These are phyloP conservation scores for Penicillium concentricum DNA, from an alignment of 2,329 filamentous ascomycete species.

Conservation along the genomic window DNA sequence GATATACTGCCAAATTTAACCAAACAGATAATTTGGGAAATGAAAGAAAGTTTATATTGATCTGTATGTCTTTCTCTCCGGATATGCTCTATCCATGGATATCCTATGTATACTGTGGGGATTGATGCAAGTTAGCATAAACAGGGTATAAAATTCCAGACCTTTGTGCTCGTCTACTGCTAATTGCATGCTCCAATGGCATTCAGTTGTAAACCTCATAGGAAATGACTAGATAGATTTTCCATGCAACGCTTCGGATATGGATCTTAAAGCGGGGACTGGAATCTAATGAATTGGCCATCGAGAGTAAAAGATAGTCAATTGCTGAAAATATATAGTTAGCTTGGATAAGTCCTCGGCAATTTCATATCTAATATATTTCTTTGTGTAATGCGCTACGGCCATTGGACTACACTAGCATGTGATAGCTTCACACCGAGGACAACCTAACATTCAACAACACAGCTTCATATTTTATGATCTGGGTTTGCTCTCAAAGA, in stretches of 20 bases:
- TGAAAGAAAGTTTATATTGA: background rate
- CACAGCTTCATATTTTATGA: background rate
- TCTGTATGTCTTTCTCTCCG: background rate
- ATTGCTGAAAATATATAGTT: background rate
- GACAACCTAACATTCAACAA: background rate
- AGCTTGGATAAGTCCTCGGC: background rate
- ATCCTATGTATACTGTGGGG: background rate
- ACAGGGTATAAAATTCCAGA: too few species aligned
- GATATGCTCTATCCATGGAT: background rate
- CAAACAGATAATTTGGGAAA: background rate
- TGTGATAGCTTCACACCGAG: constrained; percentile 3
- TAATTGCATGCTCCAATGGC: background rate
- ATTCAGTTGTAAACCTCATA: background rate
- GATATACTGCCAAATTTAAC: background rate
- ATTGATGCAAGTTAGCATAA: background rate
- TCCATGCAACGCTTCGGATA: background rate
- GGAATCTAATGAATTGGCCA: background rate
- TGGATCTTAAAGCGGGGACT: background rate
- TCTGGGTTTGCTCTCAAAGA: background rate
- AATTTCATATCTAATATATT: background rate
- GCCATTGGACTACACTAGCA: background rate
- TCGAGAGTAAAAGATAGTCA: background rate
- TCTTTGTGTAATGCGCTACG: background rate
- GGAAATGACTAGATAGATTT: background rate
- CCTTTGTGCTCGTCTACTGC: background rate